Base-by-base conservation (phyloP, 345 rosid genomes). In the Sisymbrium altissimum region DNA sequence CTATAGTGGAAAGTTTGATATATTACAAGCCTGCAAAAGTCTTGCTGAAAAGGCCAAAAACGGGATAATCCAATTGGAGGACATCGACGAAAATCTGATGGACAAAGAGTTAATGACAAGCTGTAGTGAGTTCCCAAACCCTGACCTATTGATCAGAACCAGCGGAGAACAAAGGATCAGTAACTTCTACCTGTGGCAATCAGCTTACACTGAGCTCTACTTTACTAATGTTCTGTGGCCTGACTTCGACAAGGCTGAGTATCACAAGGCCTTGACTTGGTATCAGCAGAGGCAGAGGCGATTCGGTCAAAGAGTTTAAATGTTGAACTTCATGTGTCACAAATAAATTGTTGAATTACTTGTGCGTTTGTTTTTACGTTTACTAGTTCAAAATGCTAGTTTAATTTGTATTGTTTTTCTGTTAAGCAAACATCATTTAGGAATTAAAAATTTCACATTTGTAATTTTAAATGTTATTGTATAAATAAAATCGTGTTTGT, bases 201-300 rank as follows among this genome's bases (percentile, higher is more conserved):
- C 87, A 71, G 96, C 93, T 18, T 85, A 90, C 65, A 85, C 93
- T 0, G 91, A 90, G 35, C 86, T 90, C 41, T 85, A 76, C 80
- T 86, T 90, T 13, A 73, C 56, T 1, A 78, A 65, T 18, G 55
- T 85, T 0, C 74, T 82, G 2, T 88, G 96, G 93, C 96, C 96
- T n/a, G 90, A 88, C 71, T 90, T 88, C 19, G 75, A 81, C 11
- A 53, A 82, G 50, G 78, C 54, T 0, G 86, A 83, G 56, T 86
- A 88, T 30, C 64, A 74, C 0, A 84, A 83, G 23, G 88, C 91
- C 30, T 78, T 88, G 48, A 50, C 43, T 60, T 83, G 92, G 3
- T 84, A 73, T 43, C 96, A 89, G 76, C 80, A 83, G 23, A 78
- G 90, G 71, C 72, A 83, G 68, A 80, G 96, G 44, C 87, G 92